Percentiles rank a stretch among this genome's conserved stretches.
Conservation (phyloP, 805 yeast species). For the Yarrowia sp. region DNA sequence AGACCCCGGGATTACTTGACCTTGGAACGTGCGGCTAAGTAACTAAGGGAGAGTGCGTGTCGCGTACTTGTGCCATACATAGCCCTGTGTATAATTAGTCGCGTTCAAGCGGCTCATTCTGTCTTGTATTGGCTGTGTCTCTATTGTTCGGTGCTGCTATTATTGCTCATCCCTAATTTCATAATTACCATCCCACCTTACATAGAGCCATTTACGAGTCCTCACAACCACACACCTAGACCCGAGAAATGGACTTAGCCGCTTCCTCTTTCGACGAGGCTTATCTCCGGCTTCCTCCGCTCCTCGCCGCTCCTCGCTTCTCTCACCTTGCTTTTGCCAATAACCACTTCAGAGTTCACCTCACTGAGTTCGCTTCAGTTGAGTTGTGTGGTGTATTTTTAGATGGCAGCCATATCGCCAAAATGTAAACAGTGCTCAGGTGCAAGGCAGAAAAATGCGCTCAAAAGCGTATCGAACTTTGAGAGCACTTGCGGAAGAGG, state of each 20-base stretch:
- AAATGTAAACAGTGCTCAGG: not conserved
- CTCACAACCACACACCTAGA: too few species aligned
- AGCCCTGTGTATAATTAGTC: not conserved
- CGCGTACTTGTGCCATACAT: not conserved
- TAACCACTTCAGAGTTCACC: constrained; percentile 14
- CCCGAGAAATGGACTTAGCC: not conserved
- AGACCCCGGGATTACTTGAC: not conserved
- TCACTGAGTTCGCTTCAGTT: too few species aligned
- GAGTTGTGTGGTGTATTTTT: not conserved
- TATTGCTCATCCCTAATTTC: not conserved
- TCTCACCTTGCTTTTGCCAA: constrained; percentile 3
- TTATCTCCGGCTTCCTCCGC: not conserved
- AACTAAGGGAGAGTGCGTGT: not conserved
- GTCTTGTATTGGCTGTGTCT: too few species aligned
- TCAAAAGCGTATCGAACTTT: not conserved
- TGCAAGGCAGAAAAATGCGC: not conserved
- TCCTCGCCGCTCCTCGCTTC: too few species aligned
- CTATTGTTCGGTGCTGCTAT: not conserved
- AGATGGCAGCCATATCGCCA: not conserved
- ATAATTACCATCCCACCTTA: not conserved
- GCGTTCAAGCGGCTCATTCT: not conserved
- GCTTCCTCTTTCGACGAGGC: not conserved
- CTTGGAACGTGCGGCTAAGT: not conserved
- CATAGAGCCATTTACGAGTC: too few species aligned
- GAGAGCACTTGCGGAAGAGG: not conserved